Base-by-base conservation (phyloP, 345 rosid genomes). In the Psidium friedrichsthalianum region DNA sequence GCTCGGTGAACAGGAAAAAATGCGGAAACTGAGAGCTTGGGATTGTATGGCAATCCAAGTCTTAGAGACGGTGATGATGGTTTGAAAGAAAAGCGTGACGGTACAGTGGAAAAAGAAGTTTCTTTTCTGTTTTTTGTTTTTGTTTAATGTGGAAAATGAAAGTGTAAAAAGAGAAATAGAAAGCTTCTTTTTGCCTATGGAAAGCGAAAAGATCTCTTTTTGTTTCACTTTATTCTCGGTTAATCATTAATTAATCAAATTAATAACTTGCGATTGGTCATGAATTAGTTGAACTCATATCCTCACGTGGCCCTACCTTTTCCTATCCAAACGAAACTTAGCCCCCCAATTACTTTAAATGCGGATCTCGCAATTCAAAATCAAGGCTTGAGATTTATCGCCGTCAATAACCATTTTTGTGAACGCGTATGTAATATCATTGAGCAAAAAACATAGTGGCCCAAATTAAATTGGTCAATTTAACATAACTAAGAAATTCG, bases 391-490 rank as follows among this genome's bases (percentile, higher is more conserved):
- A 69, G 40, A 69, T 18, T 16, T 0, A 0, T 16, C 3, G 2
- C 12, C 5, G 5, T 42, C 44, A 42, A 32, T 18, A 51, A 51
- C 4, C 4, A 51, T 51, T 61, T 61, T 6, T 2, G 0, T 27
- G 4, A 14, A 55, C 16, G 1, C 6, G 7, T 53, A 6, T 53
- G 21, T 6, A 6, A 5, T 59, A 27, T 64, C 11, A 20, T 29
- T 1, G 9, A 8, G 6, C 11, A 36, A 32, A 69, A 16, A 36
- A 18, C 6, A 32, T 1, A 18, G 1, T 0, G 0, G 47, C 8
- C 20, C 25, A 69, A 69, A 32, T 8, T 29, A 29, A 29, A 14
- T 61, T 1, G 1, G 29, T 13, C 5, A 42, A 42, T 42, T 42
- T 42, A 42, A 42, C 6, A 44, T 44, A 44, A 6, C 47, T 44